Base-by-base conservation (phyloP, 371 early-diverging fungal genomes). In the Fennellomyces sp. region DNA sequence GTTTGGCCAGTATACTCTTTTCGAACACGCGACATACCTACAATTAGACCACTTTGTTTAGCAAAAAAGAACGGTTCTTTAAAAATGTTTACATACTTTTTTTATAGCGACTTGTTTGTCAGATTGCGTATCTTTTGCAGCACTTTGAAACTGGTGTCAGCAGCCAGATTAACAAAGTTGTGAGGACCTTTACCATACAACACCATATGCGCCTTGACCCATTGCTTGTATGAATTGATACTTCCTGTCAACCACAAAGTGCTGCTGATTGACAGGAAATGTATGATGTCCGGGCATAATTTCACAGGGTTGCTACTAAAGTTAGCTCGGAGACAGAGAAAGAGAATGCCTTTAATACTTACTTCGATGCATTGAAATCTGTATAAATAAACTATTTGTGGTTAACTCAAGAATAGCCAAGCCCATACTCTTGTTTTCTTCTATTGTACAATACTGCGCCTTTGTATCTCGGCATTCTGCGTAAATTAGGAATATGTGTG, bases 61-160 rank as follows among this genome's bases (percentile, higher is more conserved):
- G n/a, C n/a, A n/a, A n/a, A n/a, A n/a, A n/a, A n/a, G n/a, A n/a
- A n/a, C n/a, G n/a, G n/a, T n/a, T n/a, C n/a, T n/a, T n/a, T 36
- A 28, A 65, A 74, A 23, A 75, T 72, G 45, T 81, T 86, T n/a
- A n/a, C n/a, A n/a, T 58, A 94, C 92, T 76, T 93, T 94, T 68
- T 96, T 96, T 64, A 96, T 93, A 47, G 97, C 97, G 2, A 96
- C 95, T 66, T 91, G 87, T 68, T 93, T 90, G 23, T 91, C 91
- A 2, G 90, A 85, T 56, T 87, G 82, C 11, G 82, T 83, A 63
- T 93, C 86, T 61, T 83, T 89, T 21, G 93, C 93, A 68, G 92
- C 89, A 66, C 93, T 93, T 63, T 35, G 39, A 25, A 39, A 11
- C n/a, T 11, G 39, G n/a, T 23, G 23, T n/a, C n/a, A n/a, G n/a